Base-by-base conservation (phyloP, 1,284 basidiomycete species). In the Melampsora abietis-canadensis region DNA sequence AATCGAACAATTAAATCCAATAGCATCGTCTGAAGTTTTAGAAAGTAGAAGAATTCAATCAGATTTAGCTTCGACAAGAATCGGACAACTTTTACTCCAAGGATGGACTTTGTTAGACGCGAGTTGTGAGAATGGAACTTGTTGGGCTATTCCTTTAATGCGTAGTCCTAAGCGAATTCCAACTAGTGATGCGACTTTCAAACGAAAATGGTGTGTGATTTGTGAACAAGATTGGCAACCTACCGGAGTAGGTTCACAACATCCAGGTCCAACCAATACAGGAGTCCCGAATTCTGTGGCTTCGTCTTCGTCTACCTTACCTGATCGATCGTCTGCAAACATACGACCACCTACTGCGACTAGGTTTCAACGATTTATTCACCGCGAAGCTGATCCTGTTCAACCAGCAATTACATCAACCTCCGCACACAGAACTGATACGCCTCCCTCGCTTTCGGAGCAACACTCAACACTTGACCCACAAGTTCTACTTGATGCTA, bases 121-220 rank as follows among this genome's bases (percentile, higher is more conserved):
- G 8, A 27, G 37, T 44, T 65, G 63, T 65, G 10, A 46, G 46
- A 30, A 7, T 14, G 2, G 1, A 31, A 30, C 17, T 0, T 65
- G 63, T 46, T 65, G 63, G 63, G 63, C 27, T 1, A 46, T 65
- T 27, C 63, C 63, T n/a, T 46, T 65, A 8, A 65, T 65, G 63
- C 10, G 63, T 12, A 65, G 34, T 44, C 63, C 63, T 10, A 62
- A 62, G 34, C 40, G 40, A 14, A 44, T 31, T 64, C 31, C 37
- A 10, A n/a, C 62, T 0, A 44, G 14, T n/a, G 27, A 21, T 34
- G 0, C 10, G 4, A 21, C 2, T 37, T 27, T 44, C 14, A 64
- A 64, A 64, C 27, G 63, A 5, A 65, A 46, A 65, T 65, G 63
- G 63, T 65, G 63, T 65, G 63, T 65, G n/a, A 65, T 65, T 46